phyloP scores from a whole-genome alignment of 177 flowering plant genomes.

The Vitis hybrid region DNA sequence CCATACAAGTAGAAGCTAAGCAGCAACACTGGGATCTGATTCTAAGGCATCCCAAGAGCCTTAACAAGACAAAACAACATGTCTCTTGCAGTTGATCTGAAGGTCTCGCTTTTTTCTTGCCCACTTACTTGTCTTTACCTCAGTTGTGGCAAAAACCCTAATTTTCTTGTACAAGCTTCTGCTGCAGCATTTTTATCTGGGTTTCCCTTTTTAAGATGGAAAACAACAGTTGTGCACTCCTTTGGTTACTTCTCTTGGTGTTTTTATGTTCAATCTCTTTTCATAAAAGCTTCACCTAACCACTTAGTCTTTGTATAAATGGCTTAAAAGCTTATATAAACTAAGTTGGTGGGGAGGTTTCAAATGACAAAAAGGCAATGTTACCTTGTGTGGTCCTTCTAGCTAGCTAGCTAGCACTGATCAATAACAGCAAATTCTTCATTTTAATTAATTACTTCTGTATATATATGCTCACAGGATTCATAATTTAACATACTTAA shows the following conservation, averaged over 20 bases:
- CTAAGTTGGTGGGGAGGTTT: not conserved
- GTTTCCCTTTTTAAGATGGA: not conserved
- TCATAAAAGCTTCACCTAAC: conserved; percentile 14
- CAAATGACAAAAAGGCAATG: not conserved
- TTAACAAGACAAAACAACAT: conserved; percentile 2
- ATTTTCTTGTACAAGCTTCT: not conserved
- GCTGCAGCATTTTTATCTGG: not conserved
- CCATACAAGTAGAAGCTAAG: not conserved
- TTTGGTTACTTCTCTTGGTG: not conserved
- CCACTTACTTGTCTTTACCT: conserved; percentile 4
- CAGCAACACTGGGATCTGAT: not conserved
- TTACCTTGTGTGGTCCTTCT: not conserved
- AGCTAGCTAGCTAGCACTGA: not conserved
- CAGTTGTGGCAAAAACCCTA: not conserved
- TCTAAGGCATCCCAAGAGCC: not conserved
- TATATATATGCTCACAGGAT: too few species aligned
- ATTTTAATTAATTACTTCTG: too few species aligned
- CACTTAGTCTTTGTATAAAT: not conserved
- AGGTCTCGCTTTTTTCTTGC: not conserved
- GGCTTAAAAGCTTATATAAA: not conserved
- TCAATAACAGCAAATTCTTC: not conserved
- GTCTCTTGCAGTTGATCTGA: not conserved
- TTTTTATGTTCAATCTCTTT: not conserved
- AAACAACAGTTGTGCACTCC: not conserved
- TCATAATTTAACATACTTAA: too few species aligned